These are phyloP conservation scores for Tolypocladium tropicale DNA, from an alignment of 2,329 filamentous ascomycete genomes.

Conservation along the genomic window DNA sequence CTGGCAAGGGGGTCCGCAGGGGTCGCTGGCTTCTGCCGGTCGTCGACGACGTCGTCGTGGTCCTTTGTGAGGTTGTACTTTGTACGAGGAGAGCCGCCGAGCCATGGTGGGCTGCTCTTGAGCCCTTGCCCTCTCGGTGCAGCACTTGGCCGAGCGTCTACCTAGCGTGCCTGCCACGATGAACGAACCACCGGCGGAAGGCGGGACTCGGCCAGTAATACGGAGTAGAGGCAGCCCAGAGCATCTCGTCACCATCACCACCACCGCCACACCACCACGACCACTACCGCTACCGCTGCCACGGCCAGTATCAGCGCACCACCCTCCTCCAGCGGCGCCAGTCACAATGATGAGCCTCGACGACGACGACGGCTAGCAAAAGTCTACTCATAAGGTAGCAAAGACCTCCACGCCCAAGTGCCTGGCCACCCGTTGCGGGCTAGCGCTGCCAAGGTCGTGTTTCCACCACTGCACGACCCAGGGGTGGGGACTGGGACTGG, in stretches of 20 bases:
- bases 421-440: not conserved
- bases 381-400: not conserved
- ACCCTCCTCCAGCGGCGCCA: too few relatives aligned
- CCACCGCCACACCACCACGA: not conserved
- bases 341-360: not conserved
- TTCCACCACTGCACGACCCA: not conserved
- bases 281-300: too few relatives aligned
- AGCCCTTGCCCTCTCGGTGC: not conserved
- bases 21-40: not conserved
- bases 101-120: not conserved
- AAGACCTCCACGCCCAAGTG: not conserved
- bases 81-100: not conserved
- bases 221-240: too few relatives aligned
- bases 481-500: not conserved
- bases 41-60: not conserved
- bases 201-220: too few relatives aligned
- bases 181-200: too few relatives aligned
- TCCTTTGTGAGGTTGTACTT: too few relatives aligned
- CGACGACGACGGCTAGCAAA: not conserved
- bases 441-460: slow-evolving; percentile 1
- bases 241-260: not conserved
- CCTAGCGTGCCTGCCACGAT: too few relatives aligned
- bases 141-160: too few relatives aligned
- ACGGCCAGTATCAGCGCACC: too few relatives aligned
- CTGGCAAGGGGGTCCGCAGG: too few relatives aligned